Percentiles rank a stretch among this genome's conserved stretches.
These are phyloP conservation scores for Groenewaldozyma auringiensis DNA, from an alignment of 1,139 yeast species.

Conservation along the genomic window DNA sequence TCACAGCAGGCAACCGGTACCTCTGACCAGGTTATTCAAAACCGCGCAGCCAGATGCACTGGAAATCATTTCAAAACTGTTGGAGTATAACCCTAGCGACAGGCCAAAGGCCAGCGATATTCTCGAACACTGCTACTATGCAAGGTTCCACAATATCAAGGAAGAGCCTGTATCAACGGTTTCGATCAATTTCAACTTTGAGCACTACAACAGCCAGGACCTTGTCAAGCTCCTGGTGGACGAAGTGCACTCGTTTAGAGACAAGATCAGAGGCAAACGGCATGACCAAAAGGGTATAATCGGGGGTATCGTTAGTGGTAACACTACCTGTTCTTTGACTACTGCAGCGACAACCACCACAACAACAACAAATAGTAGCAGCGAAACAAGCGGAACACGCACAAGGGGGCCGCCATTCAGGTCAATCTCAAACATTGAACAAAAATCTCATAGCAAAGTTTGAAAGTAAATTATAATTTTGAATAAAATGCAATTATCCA, in stretches of 20 bases:
- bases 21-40: slow-evolving; percentile 11
- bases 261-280: slow-evolving; percentile 10
- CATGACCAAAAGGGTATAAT: no score
- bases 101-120: slow-evolving; percentile 81
- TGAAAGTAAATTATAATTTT: background rate
- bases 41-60: slow-evolving; percentile 68
- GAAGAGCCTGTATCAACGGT: slow-evolving; percentile 73
- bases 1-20: background rate
- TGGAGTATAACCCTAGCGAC: slow-evolving; percentile 68
- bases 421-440: slow-evolving; percentile 2
- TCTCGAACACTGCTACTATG: slow-evolving; percentile 67
- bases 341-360: background rate
- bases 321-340: background rate
- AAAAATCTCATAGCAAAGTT: background rate
- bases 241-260: slow-evolving; percentile 12
- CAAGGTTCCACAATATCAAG: slow-evolving; percentile 76
- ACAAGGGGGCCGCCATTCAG: background rate
- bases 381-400: no score
- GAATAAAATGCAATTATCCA: background rate
- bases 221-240: slow-evolving; percentile 3
- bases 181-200: slow-evolving; percentile 73
- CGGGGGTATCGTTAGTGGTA: background rate
- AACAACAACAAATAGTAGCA: no score
- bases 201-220: slow-evolving; percentile 25
- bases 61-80: slow-evolving; percentile 63